Evolutionary conservation across 257 asterid species (phyloP).

Genomic region (Verbena officinalis): DNA sequence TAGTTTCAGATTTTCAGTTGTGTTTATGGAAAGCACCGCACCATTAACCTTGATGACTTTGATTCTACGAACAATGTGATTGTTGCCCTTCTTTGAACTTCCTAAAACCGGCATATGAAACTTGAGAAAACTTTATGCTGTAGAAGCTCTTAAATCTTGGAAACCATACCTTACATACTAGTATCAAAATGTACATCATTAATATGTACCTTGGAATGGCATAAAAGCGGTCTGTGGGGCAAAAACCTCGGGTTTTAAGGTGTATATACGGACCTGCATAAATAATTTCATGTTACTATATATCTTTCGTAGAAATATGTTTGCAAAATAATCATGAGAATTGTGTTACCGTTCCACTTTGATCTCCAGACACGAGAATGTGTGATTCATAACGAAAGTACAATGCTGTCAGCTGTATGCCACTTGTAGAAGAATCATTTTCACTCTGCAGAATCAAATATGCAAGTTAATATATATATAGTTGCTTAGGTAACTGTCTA

Average conservation of each 20-base stretch:
- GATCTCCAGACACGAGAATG: conserved; percentile 81
- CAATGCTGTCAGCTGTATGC: conserved; percentile 74
- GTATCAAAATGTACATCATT: background rate
- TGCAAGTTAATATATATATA: conserved; percentile 4
- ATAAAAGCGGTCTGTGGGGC: conserved; percentile 64
- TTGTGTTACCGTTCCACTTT: conserved; percentile 73
- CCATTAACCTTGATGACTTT: conserved; percentile 80
- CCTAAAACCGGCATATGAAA: conserved; percentile 45
- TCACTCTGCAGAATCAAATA: conserved; percentile 64
- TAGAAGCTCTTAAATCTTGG: background rate
- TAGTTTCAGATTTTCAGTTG: conserved; percentile 57
- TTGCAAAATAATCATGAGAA: conserved; percentile 22
- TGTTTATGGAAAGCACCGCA: conserved; percentile 58
- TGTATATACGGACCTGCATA: conserved; percentile 76
- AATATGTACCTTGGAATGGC: conserved; percentile 70
- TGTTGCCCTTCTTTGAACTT: conserved; percentile 79
- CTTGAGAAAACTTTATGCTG: conserved; percentile 11
- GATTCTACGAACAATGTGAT: conserved; percentile 57
- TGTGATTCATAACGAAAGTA: conserved; percentile 53
- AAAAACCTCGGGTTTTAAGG: conserved; percentile 71
- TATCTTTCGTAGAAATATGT: conserved; percentile 12
- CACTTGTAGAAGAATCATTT: conserved; percentile 67
- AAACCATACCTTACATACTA: background rate
- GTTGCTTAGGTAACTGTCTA: background rate
- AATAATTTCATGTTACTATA: conserved; percentile 19